phyloP scores from a whole-genome alignment of 2,329 filamentous ascomycete genomes.

The Penicillium italicum region DNA sequence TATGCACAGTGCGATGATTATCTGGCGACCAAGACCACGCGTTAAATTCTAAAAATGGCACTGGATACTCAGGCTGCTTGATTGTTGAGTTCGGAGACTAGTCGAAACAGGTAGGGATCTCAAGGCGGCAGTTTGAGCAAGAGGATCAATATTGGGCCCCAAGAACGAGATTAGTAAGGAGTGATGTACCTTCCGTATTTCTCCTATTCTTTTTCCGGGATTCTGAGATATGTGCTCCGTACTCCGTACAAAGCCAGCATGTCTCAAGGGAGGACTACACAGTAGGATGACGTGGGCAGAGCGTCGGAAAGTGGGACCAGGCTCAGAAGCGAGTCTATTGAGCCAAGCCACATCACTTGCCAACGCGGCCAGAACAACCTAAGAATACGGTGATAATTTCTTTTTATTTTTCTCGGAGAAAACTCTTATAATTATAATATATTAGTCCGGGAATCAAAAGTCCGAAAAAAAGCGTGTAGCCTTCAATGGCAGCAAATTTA shows the following conservation, averaged over 20 bases:
- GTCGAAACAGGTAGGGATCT: neutral
- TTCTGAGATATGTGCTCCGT: neutral
- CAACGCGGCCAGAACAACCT: neutral
- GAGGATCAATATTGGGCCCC: neutral
- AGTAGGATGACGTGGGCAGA: constrained; percentile 2
- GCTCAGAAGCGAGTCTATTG: neutral
- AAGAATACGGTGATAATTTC: neutral
- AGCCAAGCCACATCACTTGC: constrained; percentile 1
- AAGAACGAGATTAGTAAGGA: neutral
- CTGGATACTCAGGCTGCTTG: neutral
- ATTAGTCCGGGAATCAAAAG: neutral
- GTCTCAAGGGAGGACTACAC: neutral
- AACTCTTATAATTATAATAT: neutral
- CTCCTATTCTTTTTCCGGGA: neutral
- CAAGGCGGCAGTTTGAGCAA: neutral
- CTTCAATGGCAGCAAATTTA: neutral
- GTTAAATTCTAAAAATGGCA: neutral
- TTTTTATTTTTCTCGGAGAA: neutral
- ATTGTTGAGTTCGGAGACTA: neutral
- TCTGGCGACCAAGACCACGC: neutral
- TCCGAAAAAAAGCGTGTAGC: neutral
- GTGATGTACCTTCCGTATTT: neutral
- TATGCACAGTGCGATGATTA: neutral
- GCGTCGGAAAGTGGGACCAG: constrained; percentile 1
- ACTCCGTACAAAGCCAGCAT: neutral